Evolutionary conservation across 306 rosid genomes (phyloP), one percentile per base, ranked within the genome.

Genomic region (Hippophae rhamnoides): DNA sequence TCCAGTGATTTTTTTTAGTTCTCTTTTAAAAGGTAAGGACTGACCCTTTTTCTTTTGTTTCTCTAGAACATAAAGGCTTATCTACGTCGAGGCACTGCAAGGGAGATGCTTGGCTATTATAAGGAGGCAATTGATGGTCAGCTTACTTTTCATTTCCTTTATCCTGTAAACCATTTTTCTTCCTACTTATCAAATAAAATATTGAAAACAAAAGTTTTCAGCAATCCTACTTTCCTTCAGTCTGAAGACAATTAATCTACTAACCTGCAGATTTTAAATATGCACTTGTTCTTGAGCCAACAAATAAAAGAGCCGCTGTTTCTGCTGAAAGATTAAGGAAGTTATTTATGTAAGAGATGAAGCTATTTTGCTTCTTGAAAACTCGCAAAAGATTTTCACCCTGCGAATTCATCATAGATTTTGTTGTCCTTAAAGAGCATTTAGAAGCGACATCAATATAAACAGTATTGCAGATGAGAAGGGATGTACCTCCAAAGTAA

Each of bases 231-330:
- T n/a, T 54, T 41, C 14, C 47, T 49, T 51, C 59, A 13, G n/a
- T 62, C 26, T 47, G 52, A 14, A 6, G 61, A 3, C 55, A 6
- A 8, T 61, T 25, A 46, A 14, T 48, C 72, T 72, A 23, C 63
- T 68, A 62, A 61, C 6, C 41, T 82, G 77, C 89, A 93, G 99
- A 93, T 78, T 93, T 79, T 63, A 84, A 65, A 47, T 68, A 84
- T 55, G 95, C 95, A 38, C 95, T 84, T 65, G 97, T 93, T 25
- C 99, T 93, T 38, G 99, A 93, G 81, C 99, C 99, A 54, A 93
- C 97, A 41, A 93, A 93, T 72, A 93, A 86, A 84, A 80, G 97
- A 80, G 99, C 99, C 52, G 68, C 97, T 7, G 8, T 60, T 25
- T 69, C 97, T 62, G 89, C 81, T n/a, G 90, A 93, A 43, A 84